phyloP scores from a whole-genome alignment of 768 basidiomycete genomes.

The Cytidiella melzeri region DNA sequence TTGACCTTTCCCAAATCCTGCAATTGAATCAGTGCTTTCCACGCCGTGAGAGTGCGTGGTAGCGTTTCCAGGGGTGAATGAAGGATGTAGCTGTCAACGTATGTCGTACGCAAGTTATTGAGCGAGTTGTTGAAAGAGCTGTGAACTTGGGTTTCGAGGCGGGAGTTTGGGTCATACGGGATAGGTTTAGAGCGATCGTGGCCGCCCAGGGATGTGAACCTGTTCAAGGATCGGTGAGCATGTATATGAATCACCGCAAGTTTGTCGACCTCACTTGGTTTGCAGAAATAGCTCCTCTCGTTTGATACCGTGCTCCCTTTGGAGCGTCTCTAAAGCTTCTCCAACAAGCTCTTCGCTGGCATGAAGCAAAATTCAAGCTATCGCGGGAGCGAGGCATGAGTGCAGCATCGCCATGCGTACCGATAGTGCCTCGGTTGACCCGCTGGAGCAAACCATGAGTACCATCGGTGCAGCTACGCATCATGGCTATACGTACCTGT shows the following conservation, averaged over 20 bases:
- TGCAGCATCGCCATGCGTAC: constrained; percentile 26
- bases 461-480: background rate
- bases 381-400: background rate
- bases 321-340: constrained; percentile 53
- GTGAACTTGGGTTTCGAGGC: constrained; percentile 53
- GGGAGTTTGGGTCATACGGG: constrained; percentile 58
- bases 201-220: constrained; percentile 68
- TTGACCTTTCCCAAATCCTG: constrained; percentile 61
- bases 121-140: constrained; percentile 61
- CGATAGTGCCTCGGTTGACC: constrained; percentile 72
- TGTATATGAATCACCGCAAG: no score
- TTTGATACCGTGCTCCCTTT: constrained; percentile 50
- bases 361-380: constrained; percentile 1
- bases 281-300: constrained; percentile 73
- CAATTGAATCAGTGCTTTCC: constrained; percentile 52
- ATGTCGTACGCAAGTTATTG: constrained; percentile 60
- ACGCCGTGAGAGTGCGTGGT: constrained; percentile 61
- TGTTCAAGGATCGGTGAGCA: no score
- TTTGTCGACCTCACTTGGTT: constrained; percentile 52
- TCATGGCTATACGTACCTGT: constrained; percentile 66
- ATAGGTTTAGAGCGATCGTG: constrained; percentile 67
- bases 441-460: constrained; percentile 29
- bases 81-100: constrained; percentile 73
- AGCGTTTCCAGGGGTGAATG: constrained; percentile 65
- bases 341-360: constrained; percentile 77